Percentiles rank a stretch among this genome's conserved stretches.
Conservation (phyloP, 129 eudicot species). For the Flaveria brownii region DNA sequence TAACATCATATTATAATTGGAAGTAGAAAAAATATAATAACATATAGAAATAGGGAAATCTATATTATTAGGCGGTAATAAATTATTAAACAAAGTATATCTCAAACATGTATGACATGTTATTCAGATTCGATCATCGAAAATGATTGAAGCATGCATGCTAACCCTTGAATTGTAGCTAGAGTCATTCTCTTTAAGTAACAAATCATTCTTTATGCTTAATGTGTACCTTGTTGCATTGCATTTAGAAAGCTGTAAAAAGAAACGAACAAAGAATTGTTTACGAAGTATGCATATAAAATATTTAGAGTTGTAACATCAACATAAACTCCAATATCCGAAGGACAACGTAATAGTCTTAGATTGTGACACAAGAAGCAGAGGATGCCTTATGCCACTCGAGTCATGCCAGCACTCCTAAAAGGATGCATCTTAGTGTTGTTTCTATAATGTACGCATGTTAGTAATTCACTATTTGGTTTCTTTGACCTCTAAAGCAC, state of each 20-base stretch:
- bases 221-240: background rate
- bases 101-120: no score
- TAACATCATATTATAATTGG: no score
- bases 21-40: no score
- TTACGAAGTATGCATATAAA: background rate
- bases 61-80: no score
- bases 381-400: background rate
- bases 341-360: background rate
- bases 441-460: slow-evolving; percentile 5
- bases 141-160: no score
- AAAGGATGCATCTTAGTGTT: slow-evolving; percentile 5
- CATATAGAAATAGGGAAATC: no score
- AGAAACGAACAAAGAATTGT: background rate
- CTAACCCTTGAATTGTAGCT: no score
- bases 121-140: no score
- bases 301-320: background rate
- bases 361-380: background rate
- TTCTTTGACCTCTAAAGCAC: background rate
- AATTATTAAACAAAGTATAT: no score
- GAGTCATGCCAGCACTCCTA: background rate
- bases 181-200: no score
- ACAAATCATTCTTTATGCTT: background rate
- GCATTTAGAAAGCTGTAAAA: background rate
- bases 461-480: background rate
- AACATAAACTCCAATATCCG: background rate